Evolutionary conservation across 2,329 filamentous ascomycete genomes (phyloP), one percentile per base, ranked within the genome.

Genomic region (Trichoderma semiorbis): DNA sequence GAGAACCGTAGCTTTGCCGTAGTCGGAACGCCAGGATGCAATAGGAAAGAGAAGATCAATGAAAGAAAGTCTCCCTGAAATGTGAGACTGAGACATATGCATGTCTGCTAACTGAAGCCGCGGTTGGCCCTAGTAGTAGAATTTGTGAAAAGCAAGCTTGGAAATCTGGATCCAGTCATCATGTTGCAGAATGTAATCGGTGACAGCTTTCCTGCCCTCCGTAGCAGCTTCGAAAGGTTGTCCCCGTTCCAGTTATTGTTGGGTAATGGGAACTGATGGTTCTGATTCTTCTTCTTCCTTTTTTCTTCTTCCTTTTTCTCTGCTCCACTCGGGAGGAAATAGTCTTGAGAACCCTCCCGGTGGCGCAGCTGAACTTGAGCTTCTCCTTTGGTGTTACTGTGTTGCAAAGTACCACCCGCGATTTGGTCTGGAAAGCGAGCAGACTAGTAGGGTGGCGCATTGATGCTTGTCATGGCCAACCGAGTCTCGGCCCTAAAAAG

Each of bases 371-470:
- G 34, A 67, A 58, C 32, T 24, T 32, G 14, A 11, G 21, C 64
- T 58, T 58, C 32, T 32, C 34, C 24, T 30, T 12, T 24, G n/a
- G 66, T 69, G 55, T 47, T 50, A 69, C 65, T 18, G 18, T 34
- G 24, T 55, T 30, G 10, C 21, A 34, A 30, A 26, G 50, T 34
- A 30, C 55, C 26, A 26, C 32, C 55, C 14, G 28, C 26, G 55
- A 47, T 55, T 50, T 61, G 66, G 58, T 24, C 28, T 26, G 7
- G 28, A 39, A 36, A 63, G 43, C 21, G 67, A 70, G 10, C 7
- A 57, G 57, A 39, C 58, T 70, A 70, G 58, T 28, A 58, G 32
- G 67, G 67, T 63, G 67, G 67, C 67, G 67, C 58, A 39, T 14
- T 36, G 39, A 57, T 70, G 55, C 30, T 63, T 50, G 65, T 26